Evolutionary conservation across 1,284 basidiomycete species (phyloP), one percentile per base, ranked within the genome.

Genomic region (Phylloporus sp.): DNA sequence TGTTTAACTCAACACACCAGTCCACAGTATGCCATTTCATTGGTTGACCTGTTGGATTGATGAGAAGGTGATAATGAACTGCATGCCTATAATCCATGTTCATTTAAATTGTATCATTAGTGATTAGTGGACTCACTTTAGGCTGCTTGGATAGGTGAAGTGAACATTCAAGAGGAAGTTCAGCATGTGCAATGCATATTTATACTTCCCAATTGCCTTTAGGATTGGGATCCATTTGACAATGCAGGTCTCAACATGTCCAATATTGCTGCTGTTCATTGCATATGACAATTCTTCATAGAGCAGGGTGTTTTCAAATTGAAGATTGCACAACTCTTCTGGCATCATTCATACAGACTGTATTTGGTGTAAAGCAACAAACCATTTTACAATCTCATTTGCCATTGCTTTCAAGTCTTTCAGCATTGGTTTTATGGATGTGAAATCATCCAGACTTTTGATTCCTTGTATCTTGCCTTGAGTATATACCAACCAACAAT

Each of bases 231-330:
- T 69, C 62, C 70, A 72, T 2, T 0, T 2, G 2, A 66, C 17
- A 7, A 69, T 66, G 10, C 63, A 72, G 0, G 49, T 57, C 17
- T 72, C 65, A 2, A 63, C 37, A 1, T 32, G 14, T 0, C 61
- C 57, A 7, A 71, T 69, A n/a, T 72, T 65, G 0, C 67, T 11
- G 1, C 4, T 0, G 15, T 71, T 71, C 59, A 72, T 71, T 8
- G 35, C 64, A 60, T 65, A 60, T 5, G 57, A 67, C 1, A 72
- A n/a, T 7, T 72, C 67, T 37, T 71, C 58, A 32, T 67, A 71
- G 0, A 71, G 4, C 3, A 70, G 27, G 0, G 32, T 19, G 29
- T 71, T 71, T 43, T 66, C 57, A 37, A 43, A 47, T 53, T 71
- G 63, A 1, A 23, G 0, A 10, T 70, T 58, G 20, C 43, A 23